These are phyloP conservation scores for Boletus reticulatus DNA, from an alignment of 768 basidiomycete species.

Conservation along the genomic window DNA sequence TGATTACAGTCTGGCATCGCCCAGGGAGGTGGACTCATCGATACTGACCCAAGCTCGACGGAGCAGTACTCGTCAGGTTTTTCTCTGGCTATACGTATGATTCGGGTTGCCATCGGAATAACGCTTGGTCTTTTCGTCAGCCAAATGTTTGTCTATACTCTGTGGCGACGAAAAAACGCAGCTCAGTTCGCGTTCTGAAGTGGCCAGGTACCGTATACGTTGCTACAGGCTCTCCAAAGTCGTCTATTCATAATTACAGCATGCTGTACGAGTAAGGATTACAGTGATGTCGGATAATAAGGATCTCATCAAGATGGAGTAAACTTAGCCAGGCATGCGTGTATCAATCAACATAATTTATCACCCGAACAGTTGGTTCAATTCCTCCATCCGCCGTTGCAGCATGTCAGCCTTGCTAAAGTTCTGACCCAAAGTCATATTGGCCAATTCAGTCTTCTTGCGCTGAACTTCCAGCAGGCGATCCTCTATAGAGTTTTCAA, in stretches of 20 bases:
- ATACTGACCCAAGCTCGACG: constrained; percentile 49
- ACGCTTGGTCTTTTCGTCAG: constrained; percentile 83
- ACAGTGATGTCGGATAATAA: constrained; percentile 23
- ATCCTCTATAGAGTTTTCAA: constrained; percentile 91
- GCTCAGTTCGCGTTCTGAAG: constrained; percentile 72
- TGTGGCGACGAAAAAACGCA: constrained; percentile 69
- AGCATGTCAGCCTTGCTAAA: constrained; percentile 87
- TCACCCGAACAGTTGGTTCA: constrained; percentile 68
- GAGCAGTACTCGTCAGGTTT: constrained; percentile 72
- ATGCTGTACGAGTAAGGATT: constrained; percentile 32
- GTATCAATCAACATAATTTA: constrained; percentile 28
- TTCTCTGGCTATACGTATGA: constrained; percentile 78
- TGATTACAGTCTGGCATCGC: constrained; percentile 66
- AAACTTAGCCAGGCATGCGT: constrained; percentile 4
- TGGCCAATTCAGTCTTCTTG: constrained; percentile 93
- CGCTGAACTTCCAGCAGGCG: constrained; percentile 89
- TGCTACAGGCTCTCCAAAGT: constrained; percentile 3
- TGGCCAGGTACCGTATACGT: neutral
- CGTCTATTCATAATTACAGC: constrained; percentile 33
- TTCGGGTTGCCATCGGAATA: constrained; percentile 80
- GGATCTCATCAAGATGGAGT: constrained; percentile 16
- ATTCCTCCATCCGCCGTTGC: constrained; percentile 85
- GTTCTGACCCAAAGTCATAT: constrained; percentile 87
- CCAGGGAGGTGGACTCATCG: constrained; percentile 65
- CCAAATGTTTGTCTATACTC: constrained; percentile 71